Conservation (phyloP, 768 basidiomycete genomes). For the Mycena polygramma region DNA sequence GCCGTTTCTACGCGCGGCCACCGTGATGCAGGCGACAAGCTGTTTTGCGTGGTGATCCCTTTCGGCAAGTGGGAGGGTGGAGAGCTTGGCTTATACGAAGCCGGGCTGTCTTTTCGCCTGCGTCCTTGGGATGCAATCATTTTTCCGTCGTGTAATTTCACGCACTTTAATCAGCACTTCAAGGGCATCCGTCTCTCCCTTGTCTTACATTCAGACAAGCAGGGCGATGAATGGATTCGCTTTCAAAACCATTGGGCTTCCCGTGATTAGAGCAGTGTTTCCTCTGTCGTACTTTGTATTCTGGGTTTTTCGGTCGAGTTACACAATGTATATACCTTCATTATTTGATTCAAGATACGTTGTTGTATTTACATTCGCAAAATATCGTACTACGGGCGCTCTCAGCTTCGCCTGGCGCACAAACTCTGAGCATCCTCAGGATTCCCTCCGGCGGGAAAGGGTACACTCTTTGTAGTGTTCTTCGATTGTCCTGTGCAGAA, state of each 20-base stretch:
- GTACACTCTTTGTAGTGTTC: no score
- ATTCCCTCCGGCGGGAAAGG: no score
- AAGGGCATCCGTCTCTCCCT: background rate
- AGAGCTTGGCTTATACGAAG: background rate
- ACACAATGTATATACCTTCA: no score
- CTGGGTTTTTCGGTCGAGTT: no score
- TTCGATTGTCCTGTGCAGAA: no score
- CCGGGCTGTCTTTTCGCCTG: background rate
- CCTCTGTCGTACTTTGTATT: background rate
- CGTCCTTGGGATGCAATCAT: background rate
- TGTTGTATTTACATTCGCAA: no score
- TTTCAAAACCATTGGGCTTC: background rate
- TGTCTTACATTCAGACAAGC: constrained; percentile 1
- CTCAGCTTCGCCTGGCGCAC: no score
- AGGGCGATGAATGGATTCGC: background rate
- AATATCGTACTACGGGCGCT: no score
- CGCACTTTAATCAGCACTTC: constrained; percentile 2
- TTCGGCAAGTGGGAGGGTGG: background rate
- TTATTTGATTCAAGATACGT: no score
- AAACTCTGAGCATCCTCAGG: no score
- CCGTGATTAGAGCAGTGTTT: background rate
- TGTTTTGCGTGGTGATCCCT: background rate
- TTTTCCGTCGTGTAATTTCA: background rate
- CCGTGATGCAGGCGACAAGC: background rate
- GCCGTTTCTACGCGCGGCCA: background rate